These are phyloP conservation scores for Elsinoe fawcettii DNA, from an alignment of 2,329 filamentous ascomycete species.

Conservation along the genomic window DNA sequence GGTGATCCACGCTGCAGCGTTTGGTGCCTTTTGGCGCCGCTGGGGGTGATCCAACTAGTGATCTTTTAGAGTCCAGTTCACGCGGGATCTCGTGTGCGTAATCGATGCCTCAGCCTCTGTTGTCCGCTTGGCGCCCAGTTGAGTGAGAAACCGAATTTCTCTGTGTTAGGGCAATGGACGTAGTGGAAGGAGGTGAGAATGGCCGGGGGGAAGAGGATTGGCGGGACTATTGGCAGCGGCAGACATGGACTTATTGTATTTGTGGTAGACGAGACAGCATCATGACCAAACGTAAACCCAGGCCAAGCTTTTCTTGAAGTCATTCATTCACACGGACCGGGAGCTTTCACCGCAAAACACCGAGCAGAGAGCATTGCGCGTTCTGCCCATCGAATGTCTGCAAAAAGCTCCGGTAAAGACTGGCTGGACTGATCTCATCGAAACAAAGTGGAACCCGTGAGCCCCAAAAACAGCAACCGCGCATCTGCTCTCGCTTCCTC, in stretches of 20 bases:
- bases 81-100: slow-evolving; percentile 13
- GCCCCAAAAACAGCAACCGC: slow-evolving; percentile 12
- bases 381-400: not conserved
- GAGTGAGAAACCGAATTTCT: not conserved
- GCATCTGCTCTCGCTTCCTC: not conserved
- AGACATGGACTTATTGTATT: slow-evolving; percentile 12
- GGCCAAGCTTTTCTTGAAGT: not conserved
- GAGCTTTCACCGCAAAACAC: not conserved
- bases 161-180: not conserved
- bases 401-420: not conserved
- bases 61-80: not conserved
- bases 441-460: not conserved
- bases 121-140: slow-evolving; percentile 5
- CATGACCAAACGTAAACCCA: not conserved
- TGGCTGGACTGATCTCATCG: slow-evolving; percentile 14
- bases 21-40: slow-evolving; percentile 3
- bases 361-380: slow-evolving; percentile 4
- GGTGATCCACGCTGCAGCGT: slow-evolving; percentile 9
- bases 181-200: not conserved
- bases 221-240: slow-evolving; percentile 1
- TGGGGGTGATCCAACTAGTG: not conserved
- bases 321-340: not conserved
- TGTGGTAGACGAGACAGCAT: not conserved
- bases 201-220: not conserved
- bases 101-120: slow-evolving; percentile 11